Evolutionary conservation across 2,329 filamentous ascomycete species (phyloP).

Genomic region (Diaporthe longicolla): DNA sequence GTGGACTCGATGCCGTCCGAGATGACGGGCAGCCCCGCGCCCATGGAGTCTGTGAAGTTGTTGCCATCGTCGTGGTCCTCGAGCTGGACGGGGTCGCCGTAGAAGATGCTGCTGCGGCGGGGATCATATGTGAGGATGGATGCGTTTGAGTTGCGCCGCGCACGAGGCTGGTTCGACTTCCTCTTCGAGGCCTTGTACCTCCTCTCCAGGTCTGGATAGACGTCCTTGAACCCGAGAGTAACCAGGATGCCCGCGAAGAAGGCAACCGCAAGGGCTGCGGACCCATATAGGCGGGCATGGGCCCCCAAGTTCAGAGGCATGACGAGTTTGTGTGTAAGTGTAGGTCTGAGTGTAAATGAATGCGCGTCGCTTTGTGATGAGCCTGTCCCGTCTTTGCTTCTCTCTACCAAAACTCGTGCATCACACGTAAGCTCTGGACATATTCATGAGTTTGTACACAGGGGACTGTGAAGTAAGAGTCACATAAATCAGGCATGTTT

Average conservation of each 20-base stretch:
- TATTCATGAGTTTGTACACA: background rate
- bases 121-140: slow-evolving; percentile 39
- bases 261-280: slow-evolving; percentile 76
- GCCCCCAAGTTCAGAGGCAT: slow-evolving; percentile 69
- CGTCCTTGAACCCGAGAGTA: slow-evolving; percentile 83
- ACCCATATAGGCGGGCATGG: slow-evolving; percentile 74
- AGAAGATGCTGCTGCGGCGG: slow-evolving; percentile 61
- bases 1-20: slow-evolving; percentile 88
- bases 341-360: slow-evolving; percentile 3
- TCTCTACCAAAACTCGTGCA: background rate
- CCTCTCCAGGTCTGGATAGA: slow-evolving; percentile 81
- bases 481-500: background rate
- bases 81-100: slow-evolving; percentile 64
- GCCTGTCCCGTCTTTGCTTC: slow-evolving; percentile 2
- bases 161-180: slow-evolving; percentile 47
- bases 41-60: slow-evolving; percentile 44
- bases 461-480: background rate
- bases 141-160: slow-evolving; percentile 41
- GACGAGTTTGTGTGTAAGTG: slow-evolving; percentile 24
- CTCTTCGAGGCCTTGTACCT: slow-evolving; percentile 64
- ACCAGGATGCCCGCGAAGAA: slow-evolving; percentile 84
- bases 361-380: slow-evolving; percentile 23
- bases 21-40: slow-evolving; percentile 57
- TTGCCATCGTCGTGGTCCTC: slow-evolving; percentile 64
- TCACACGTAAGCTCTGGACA: background rate